Conservation (phyloP, 768 basidiomycete species). For the Tremella mesenterica region DNA sequence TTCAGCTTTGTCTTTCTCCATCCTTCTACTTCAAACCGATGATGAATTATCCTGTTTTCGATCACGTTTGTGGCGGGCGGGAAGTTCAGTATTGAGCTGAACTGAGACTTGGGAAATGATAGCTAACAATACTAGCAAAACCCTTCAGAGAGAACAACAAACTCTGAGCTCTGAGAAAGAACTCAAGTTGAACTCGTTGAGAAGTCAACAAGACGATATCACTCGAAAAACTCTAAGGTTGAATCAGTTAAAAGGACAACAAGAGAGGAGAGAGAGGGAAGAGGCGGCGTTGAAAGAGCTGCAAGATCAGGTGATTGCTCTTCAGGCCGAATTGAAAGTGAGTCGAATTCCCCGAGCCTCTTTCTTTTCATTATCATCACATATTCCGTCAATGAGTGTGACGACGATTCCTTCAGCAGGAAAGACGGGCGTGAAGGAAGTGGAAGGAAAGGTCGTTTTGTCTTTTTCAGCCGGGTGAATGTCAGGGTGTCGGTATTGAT, state of each 20-base stretch:
- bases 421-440: too few species aligned
- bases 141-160: slow-evolving; percentile 25
- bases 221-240: slow-evolving; percentile 24
- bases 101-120: too few species aligned
- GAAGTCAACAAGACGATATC: slow-evolving; percentile 23
- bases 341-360: not conserved
- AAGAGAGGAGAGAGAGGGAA: slow-evolving; percentile 23
- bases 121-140: slow-evolving; percentile 24
- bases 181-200: slow-evolving; percentile 19
- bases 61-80: not conserved
- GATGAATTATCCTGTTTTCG: too few species aligned
- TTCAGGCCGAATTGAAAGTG: slow-evolving; percentile 34
- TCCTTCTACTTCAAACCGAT: not conserved
- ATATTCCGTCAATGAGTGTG: too few species aligned
- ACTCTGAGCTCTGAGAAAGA: slow-evolving; percentile 26
- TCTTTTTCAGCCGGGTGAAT: too few species aligned
- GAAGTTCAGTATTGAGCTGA: not conserved
- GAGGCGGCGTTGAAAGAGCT: slow-evolving; percentile 32
- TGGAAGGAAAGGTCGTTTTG: too few species aligned
- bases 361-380: too few species aligned
- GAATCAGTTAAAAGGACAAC: slow-evolving; percentile 23
- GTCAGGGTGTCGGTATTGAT: too few species aligned
- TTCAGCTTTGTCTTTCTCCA: not conserved
- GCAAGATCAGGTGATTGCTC: slow-evolving; percentile 12
- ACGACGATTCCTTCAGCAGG: too few species aligned